Percentiles rank a stretch among this genome's conserved stretches.
Conservation (phyloP, 176 grass and related monocot species). For the Phoenix dactylifera region DNA sequence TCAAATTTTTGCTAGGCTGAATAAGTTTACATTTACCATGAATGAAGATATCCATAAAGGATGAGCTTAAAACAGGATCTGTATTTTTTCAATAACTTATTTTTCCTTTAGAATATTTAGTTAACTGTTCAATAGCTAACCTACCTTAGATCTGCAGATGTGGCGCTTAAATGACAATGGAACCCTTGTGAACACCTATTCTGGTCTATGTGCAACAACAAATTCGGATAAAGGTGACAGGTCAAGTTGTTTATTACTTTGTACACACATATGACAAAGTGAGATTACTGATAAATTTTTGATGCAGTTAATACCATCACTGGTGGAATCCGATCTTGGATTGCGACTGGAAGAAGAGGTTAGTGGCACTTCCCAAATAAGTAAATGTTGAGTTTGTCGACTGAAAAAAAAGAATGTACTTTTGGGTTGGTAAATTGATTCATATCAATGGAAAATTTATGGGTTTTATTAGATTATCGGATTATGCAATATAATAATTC, state of each 20-base stretch:
- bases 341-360: constrained; percentile 80
- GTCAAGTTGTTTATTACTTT: constrained; percentile 18
- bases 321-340: constrained; percentile 47
- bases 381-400: no score
- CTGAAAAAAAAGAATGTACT: no score
- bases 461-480: no score
- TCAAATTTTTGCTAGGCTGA: no score
- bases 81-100: background rate
- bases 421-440: no score
- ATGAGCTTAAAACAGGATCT: no score
- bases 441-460: no score
- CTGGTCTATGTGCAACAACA: constrained; percentile 58
- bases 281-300: constrained; percentile 1
- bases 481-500: no score
- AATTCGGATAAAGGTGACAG: constrained; percentile 27
- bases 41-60: no score
- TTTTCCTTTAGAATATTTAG: no score
- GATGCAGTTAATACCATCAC: constrained; percentile 29
- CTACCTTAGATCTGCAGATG: constrained; percentile 41
- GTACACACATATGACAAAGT: no score
- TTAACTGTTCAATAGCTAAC: background rate
- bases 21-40: no score
- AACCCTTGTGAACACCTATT: constrained; percentile 83
- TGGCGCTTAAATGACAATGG: constrained; percentile 81
- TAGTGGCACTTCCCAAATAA: background rate